Percentiles rank a stretch among this genome's conserved stretches.
Evolutionary conservation across 306 rosid genomes (phyloP).

Genomic region (Hippophae tibetana): DNA sequence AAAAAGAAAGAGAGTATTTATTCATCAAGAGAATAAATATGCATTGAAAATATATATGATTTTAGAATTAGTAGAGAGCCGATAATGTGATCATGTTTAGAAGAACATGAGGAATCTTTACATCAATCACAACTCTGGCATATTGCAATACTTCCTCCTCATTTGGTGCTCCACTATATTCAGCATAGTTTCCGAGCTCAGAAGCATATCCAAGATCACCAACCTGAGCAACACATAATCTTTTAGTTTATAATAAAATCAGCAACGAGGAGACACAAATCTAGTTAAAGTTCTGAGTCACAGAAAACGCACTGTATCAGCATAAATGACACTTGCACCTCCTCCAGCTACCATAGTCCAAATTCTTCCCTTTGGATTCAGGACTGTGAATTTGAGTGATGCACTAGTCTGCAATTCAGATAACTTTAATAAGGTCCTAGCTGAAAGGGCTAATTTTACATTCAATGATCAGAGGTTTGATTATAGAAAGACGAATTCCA

Average conservation of each 20-base stretch:
- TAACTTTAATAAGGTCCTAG: constrained; percentile 1
- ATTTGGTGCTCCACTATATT: constrained; percentile 95
- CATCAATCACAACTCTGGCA: constrained; percentile 94
- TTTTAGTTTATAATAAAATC: constrained; percentile 4
- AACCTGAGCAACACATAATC: constrained; percentile 38
- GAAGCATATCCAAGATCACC: constrained; percentile 94
- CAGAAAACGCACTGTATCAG: constrained; percentile 60
- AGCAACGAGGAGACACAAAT: constrained; percentile 7
- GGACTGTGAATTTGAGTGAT: constrained; percentile 86
- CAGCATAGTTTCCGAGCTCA: constrained; percentile 97
- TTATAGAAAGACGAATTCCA: not conserved
- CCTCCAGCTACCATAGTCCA: constrained; percentile 99
- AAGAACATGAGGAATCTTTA: constrained; percentile 25
- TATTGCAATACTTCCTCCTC: constrained; percentile 96
- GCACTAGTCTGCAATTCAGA: constrained; percentile 74
- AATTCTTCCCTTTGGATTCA: constrained; percentile 85
- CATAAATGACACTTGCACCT: constrained; percentile 97
- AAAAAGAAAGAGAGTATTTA: constrained; percentile 20
- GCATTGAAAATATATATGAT: not conserved
- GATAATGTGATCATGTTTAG: constrained; percentile 2
- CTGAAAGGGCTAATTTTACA: not conserved
- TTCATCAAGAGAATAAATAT: constrained; percentile 6
- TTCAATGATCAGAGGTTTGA: not conserved
- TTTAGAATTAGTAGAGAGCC: not conserved
- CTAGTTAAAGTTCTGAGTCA: constrained; percentile 17